Conservation (phyloP, 192 early-diverging fungal species). For the Diversispora epigaea region DNA sequence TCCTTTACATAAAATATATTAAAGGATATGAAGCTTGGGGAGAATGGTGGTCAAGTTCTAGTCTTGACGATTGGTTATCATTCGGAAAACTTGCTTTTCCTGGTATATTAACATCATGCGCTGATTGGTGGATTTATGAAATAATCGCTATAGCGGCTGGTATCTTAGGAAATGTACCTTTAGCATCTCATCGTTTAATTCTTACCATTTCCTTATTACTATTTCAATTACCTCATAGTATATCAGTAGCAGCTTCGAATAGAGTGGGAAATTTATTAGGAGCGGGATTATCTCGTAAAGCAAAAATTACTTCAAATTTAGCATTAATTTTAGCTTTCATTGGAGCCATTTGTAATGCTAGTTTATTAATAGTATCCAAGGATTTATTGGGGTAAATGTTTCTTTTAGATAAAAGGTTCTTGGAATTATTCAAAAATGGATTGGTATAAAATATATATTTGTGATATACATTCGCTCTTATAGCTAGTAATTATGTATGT, state of each 20-base stretch:
- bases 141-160: conserved; percentile 74
- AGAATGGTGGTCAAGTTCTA: conserved; percentile 79
- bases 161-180: conserved; percentile 65
- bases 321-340: conserved; percentile 53
- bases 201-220: conserved; percentile 70
- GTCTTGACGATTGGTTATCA: conserved; percentile 58
- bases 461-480: not conserved
- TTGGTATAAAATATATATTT: not conserved
- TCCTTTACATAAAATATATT: conserved; percentile 63
- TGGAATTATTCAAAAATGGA: not conserved
- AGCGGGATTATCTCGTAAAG: conserved; percentile 47
- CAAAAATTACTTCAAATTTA: conserved; percentile 51
- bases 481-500: no score
- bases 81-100: conserved; percentile 75
- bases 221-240: conserved; percentile 76
- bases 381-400: conserved; percentile 59
- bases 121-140: conserved; percentile 78
- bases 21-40: conserved; percentile 82
- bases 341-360: conserved; percentile 55
- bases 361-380: conserved; percentile 50
- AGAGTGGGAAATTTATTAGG: conserved; percentile 80
- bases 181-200: conserved; percentile 84
- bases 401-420: not conserved
- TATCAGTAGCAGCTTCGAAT: conserved; percentile 78
- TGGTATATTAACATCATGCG: conserved; percentile 75